Conservation (phyloP, 78 protist genomes). For the Dictyostelium capitatum region DNA sequence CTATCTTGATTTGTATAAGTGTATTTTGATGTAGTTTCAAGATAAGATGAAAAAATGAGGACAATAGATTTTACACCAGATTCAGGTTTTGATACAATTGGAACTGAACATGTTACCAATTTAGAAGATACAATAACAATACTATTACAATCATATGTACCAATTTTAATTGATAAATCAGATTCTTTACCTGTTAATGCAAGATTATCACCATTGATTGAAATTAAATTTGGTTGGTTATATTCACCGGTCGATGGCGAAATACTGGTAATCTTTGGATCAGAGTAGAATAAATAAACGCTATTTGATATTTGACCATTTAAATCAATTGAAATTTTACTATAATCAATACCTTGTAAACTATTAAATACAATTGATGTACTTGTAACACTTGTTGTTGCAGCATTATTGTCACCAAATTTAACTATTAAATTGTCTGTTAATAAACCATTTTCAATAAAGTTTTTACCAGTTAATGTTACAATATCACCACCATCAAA, state of each 20-base stretch:
- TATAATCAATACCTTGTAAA: not conserved
- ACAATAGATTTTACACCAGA: not conserved
- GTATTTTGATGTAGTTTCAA: not conserved
- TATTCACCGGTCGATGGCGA: not conserved
- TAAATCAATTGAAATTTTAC: not conserved
- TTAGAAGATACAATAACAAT: not conserved
- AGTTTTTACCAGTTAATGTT: not conserved
- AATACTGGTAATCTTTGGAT: not conserved
- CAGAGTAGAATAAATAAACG: not conserved
- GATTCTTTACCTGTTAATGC: not conserved
- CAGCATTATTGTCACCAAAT: not conserved
- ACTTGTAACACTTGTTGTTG: not conserved
- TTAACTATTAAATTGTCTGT: not conserved
- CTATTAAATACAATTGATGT: not conserved
- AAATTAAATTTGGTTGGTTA: not conserved
- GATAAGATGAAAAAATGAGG: not conserved
- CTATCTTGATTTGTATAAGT: not conserved
- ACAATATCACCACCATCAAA: not conserved
- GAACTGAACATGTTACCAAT: not conserved
- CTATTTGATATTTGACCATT: not conserved
- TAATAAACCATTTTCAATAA: not conserved
- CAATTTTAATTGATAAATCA: not conserved
- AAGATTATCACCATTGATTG: not conserved
- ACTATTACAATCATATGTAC: not conserved
- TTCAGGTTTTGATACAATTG: not conserved